Evolutionary conservation across 805 yeast genomes (phyloP), one percentile per base, ranked within the genome.

Genomic region (Candida incommunis): DNA sequence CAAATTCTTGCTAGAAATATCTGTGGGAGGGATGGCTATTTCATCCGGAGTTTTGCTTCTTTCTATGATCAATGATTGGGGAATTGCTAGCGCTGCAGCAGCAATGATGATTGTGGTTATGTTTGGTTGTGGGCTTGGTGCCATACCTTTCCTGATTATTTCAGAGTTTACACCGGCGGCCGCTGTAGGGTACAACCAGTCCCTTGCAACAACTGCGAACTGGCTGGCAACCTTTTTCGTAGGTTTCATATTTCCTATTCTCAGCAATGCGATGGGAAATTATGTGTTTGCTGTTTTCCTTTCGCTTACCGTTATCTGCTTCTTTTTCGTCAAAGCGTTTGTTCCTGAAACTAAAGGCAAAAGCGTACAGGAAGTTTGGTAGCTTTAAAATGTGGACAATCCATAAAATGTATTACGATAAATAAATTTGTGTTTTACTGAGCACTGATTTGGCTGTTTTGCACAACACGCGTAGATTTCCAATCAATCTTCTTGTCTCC

Each of bases 121-220:
- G 23, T 92, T 90, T 67, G 97, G 96, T 0, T 66, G 82, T 26
- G 98, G 98, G 0, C 61, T 87, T 49, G 98, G 98, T 0, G 98
- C 98, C 4, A 87, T 92, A 45, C 98, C 98, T 37, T 90, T 92
- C 64, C 65, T 90, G 52, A 64, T 88, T 44, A 80, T 90, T 9
- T 76, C 94, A 4, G 97, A 92, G 59, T 78, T 90, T n/a, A 81
- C 94, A 0, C 94, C 87, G 48, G 65, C 72, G 1, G 76, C 78
- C 48, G 90, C 90, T 1, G 78, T 78, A 46, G 88, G 88, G 2
- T 69, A 78, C 41, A 96, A 97, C 0, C 98, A 92, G 63, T 80
- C 95, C 58, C 81, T 84, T 69, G 97, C 95, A 11, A 86, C 92
- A 0, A 75, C 85, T 13, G 75, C 84, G 66, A 92, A 90, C 60